These are phyloP conservation scores for Ogataea nonfermentans DNA, from an alignment of 805 yeast species.

Conservation along the genomic window DNA sequence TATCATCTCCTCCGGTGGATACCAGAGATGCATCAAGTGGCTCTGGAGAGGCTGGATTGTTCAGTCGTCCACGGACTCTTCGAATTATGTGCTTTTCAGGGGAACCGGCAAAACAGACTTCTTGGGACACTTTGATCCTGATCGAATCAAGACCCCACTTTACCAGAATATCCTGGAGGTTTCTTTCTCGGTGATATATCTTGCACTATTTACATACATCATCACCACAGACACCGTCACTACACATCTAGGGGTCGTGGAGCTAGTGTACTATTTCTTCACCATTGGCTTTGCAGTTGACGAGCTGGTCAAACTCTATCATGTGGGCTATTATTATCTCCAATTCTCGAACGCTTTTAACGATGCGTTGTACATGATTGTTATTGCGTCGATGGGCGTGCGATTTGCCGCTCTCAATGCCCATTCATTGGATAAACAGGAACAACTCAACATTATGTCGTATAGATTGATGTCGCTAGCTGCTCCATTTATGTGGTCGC, in stretches of 20 bases:
- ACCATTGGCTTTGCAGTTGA: constrained; percentile 67
- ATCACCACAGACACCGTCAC: constrained; percentile 54
- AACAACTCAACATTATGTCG: constrained; percentile 36
- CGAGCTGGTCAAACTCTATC: constrained; percentile 68
- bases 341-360: constrained; percentile 81
- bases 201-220: constrained; percentile 58
- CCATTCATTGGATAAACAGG: constrained; percentile 25
- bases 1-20: constrained; percentile 77
- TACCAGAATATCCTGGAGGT: constrained; percentile 79
- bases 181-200: constrained; percentile 59
- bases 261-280: constrained; percentile 58
- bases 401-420: constrained; percentile 46
- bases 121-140: constrained; percentile 71
- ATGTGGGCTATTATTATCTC: constrained; percentile 68
- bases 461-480: constrained; percentile 73
- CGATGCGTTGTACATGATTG: constrained; percentile 60
- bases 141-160: constrained; percentile 77
- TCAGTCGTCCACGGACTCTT: constrained; percentile 68
- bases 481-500: constrained; percentile 84
- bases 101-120: constrained; percentile 56
- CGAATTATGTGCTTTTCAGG: constrained; percentile 62
- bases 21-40: constrained; percentile 85
- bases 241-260: constrained; percentile 43
- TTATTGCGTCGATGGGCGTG: constrained; percentile 51
- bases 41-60: constrained; percentile 92